phyloP scores from a whole-genome alignment of 441 rosid species.

The Bocquillonia castaneifolia region DNA sequence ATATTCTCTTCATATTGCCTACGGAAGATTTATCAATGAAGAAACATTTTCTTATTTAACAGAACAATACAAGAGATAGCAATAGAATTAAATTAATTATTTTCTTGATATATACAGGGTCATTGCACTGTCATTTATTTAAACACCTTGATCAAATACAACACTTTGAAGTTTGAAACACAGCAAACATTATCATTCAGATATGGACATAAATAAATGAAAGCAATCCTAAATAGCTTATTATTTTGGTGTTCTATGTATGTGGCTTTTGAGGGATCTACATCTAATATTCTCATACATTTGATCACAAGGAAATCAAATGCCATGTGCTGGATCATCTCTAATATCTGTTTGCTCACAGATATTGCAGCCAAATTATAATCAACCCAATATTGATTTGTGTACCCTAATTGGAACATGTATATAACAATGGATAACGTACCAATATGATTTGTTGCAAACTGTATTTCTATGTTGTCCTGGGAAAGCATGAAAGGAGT shows the following conservation, averaged over 20 bases:
- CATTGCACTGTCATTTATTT: neutral
- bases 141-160: neutral
- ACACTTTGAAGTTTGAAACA: too few relatives aligned
- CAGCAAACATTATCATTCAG: too few relatives aligned
- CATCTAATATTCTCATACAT: neutral
- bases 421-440: neutral
- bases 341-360: neutral
- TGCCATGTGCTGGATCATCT: neutral
- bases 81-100: neutral
- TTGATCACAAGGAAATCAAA: neutral
- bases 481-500: constrained; percentile 30
- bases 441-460: constrained; percentile 38
- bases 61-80: neutral
- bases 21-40: too few relatives aligned
- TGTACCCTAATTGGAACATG: neutral
- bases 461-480: constrained; percentile 33
- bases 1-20: neutral
- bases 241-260: neutral
- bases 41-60: too few relatives aligned
- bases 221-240: neutral
- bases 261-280: neutral
- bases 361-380: neutral
- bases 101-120: neutral
- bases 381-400: neutral
- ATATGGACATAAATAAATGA: neutral